These are phyloP conservation scores for Aureobasidium sp. DNA, from an alignment of 2,329 filamentous ascomycete genomes.

Conservation along the genomic window DNA sequence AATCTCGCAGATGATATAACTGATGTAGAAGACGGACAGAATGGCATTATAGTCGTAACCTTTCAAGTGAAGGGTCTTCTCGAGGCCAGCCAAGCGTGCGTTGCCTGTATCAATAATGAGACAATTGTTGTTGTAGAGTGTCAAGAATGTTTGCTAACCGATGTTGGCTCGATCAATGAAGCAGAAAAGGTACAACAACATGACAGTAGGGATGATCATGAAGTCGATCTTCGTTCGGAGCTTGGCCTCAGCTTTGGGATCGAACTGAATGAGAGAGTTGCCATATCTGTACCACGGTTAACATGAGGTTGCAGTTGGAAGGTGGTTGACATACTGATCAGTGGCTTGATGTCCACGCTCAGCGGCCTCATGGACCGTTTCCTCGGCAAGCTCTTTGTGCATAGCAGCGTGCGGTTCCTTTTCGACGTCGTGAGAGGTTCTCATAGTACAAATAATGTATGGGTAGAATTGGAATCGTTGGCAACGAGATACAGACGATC, in stretches of 20 bases:
- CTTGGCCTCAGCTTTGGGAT: slow-evolving; percentile 49
- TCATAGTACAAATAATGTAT: background rate
- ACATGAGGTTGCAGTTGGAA: background rate
- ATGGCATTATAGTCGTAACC: slow-evolving; percentile 64
- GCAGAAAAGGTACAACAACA: slow-evolving; percentile 63
- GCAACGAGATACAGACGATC: background rate
- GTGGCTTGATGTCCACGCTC: slow-evolving; percentile 42
- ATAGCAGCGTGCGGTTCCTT: slow-evolving; percentile 3
- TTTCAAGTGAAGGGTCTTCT: too few species aligned
- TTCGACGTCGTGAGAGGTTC: background rate
- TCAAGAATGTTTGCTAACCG: slow-evolving; percentile 35
- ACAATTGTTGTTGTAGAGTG: background rate
- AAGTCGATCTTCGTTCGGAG: slow-evolving; percentile 60
- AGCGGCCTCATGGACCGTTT: slow-evolving; percentile 32
- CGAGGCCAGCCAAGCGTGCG: slow-evolving; percentile 56
- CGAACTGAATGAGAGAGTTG: slow-evolving; percentile 46
- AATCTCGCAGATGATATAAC: slow-evolving; percentile 67
- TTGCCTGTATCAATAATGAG: slow-evolving; percentile 46
- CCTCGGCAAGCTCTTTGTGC: slow-evolving; percentile 15
- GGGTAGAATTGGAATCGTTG: background rate
- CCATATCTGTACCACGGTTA: slow-evolving; percentile 38
- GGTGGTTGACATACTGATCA: slow-evolving; percentile 33
- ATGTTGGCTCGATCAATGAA: slow-evolving; percentile 72
- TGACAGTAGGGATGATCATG: slow-evolving; percentile 57
- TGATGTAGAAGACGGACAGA: slow-evolving; percentile 63